These are phyloP conservation scores for Aquilaria sinensis DNA, from an alignment of 345 rosid genomes.

Conservation along the genomic window DNA sequence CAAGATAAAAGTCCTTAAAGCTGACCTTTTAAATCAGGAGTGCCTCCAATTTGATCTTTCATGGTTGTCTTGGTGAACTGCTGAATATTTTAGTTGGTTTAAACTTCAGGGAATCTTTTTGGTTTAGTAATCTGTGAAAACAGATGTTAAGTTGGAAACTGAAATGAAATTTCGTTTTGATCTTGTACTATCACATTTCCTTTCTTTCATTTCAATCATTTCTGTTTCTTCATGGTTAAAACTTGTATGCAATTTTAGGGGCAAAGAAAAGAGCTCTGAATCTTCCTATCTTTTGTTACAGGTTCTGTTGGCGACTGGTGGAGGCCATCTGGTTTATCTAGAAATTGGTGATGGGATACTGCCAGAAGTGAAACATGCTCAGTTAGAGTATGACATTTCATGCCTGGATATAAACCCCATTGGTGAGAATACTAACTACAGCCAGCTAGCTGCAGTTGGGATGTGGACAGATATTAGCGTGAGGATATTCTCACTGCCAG, in stretches of 20 bases:
- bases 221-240: too few relatives aligned
- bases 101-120: too few relatives aligned
- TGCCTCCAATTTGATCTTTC: too few relatives aligned
- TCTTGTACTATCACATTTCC: too few relatives aligned
- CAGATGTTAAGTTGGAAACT: too few relatives aligned
- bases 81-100: neutral
- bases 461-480: constrained; percentile 98
- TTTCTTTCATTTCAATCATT: too few relatives aligned
- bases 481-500: constrained; percentile 71
- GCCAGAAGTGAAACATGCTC: constrained; percentile 60
- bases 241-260: too few relatives aligned
- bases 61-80: too few relatives aligned
- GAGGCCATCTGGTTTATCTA: constrained; percentile 85
- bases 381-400: constrained; percentile 82
- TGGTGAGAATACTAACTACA: constrained; percentile 62
- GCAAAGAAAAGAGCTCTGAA: neutral
- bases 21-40: neutral
- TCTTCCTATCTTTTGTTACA: constrained; percentile 20
- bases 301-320: constrained; percentile 95
- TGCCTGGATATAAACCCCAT: constrained; percentile 93
- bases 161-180: too few relatives aligned
- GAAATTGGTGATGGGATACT: constrained; percentile 83
- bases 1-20: too few relatives aligned
- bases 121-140: too few relatives aligned
- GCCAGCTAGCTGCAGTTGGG: constrained; percentile 94